Evolutionary conservation across 257 asterid genomes (phyloP).

Genomic region (Echium plantagineum): DNA sequence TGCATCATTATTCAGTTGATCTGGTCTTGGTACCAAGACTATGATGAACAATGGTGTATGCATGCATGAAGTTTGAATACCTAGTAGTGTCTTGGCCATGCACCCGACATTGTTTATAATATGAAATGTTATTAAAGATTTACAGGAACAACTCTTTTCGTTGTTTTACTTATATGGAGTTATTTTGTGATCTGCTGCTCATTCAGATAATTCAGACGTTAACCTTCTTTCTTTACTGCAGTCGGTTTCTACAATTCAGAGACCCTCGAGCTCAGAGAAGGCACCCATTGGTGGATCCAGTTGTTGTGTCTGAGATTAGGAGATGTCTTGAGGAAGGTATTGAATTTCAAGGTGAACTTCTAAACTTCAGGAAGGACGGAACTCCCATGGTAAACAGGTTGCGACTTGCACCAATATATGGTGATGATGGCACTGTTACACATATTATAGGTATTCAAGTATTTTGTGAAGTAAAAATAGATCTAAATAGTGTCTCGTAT

Average conservation of each 20-base stretch:
- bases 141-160: too few relatives aligned
- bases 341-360: conserved; percentile 88
- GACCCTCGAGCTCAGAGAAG: conserved; percentile 84
- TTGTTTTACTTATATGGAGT: not conserved
- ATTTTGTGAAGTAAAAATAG: conserved; percentile 62
- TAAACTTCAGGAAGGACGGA: conserved; percentile 88
- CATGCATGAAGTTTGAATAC: not conserved
- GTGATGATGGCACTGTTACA: conserved; percentile 74
- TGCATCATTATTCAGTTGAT: too few relatives aligned
- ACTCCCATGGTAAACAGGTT: conserved; percentile 75
- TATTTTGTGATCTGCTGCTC: conserved; percentile 3
- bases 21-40: too few relatives aligned
- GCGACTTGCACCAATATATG: conserved; percentile 58
- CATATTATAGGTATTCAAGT: conserved; percentile 72
- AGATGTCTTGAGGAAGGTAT: conserved; percentile 77
- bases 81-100: not conserved
- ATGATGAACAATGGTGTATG: too few relatives aligned
- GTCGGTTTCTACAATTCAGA: conserved; percentile 88
- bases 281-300: conserved; percentile 93
- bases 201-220: conserved; percentile 13
- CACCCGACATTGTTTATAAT: not conserved
- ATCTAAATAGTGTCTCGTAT: conserved; percentile 58
- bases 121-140: not conserved
- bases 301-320: conserved; percentile 75
- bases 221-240: conserved; percentile 21